Base-by-base conservation (phyloP, 148 eudicot genomes). In the Camellia japonica region DNA sequence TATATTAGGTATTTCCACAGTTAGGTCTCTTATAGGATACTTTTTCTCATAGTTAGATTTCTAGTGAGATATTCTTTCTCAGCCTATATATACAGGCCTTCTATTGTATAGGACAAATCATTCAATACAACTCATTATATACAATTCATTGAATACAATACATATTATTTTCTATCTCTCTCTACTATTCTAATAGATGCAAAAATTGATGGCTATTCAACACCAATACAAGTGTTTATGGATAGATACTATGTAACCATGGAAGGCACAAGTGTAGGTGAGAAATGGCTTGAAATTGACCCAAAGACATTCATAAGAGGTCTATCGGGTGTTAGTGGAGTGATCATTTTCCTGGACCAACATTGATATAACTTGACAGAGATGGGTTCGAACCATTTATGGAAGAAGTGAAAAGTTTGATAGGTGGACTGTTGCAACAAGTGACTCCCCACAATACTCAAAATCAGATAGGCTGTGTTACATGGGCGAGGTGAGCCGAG, bases 231-330 rank as follows among this genome's bases (percentile, higher is more conserved):
- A 41, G 12, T 74, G 13, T 16, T 41, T 11, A 43, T 23, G 30
- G 30, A 46, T 0, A 64, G 5, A 0, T 83, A 79, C 51, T 59
- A 79, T 18, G 43, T 86, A 19, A 78, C 59, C 38, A 0, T 84
- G 0, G 81, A 76, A 82, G 85, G 85, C 41, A 86, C 84, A 7
- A 79, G 73, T 62, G 64, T 82, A 2, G 87, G 89, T 5, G 77
- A 79, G 4, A 79, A 77, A 44, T 4, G 11, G 1, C 80, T 86
- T 1, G 59, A 38, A 2, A 77, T 81, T 38, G 52, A 82, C 55
- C 74, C 74, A 42, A 30, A 38, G 19, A 52, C 6, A 61, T 84
- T 79, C 58, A 3, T 3, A 79, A 71, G 71, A 43, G 3, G 0
- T 0, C 56, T 38, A 15, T 14, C 13, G 3, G 79, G 69, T 5